Conservation (phyloP, 495 filamentous ascomycete genomes). For the Penicillium nucicola region DNA sequence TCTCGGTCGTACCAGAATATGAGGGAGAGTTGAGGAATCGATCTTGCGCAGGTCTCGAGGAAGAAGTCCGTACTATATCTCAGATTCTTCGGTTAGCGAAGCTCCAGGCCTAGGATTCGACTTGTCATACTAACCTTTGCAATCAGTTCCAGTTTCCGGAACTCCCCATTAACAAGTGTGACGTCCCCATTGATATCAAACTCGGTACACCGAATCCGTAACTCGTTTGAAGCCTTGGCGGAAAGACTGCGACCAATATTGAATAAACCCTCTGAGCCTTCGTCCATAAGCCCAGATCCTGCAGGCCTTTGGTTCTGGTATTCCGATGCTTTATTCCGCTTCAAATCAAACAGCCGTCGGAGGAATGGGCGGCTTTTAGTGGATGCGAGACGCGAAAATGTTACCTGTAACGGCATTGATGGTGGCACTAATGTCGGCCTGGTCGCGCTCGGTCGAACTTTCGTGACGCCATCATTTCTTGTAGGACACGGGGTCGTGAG, state of each 20-base stretch:
- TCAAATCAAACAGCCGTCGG: conserved; percentile 52
- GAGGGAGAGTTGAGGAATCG: conserved; percentile 94
- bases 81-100: neutral
- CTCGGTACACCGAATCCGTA: conserved; percentile 86
- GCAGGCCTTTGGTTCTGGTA: conserved; percentile 14
- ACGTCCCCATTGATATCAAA: conserved; percentile 92
- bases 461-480: conserved; percentile 10
- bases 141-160: conserved; percentile 94
- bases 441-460: conserved; percentile 10
- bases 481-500: conserved; percentile 8
- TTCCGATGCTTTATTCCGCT: conserved; percentile 29
- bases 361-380: conserved; percentile 49
- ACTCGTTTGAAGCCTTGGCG: conserved; percentile 73
- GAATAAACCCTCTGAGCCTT: conserved; percentile 37
- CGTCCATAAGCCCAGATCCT: conserved; percentile 31
- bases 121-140: conserved; percentile 68
- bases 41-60: conserved; percentile 97
- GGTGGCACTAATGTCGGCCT: neutral
- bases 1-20: conserved; percentile 90
- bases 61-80: conserved; percentile 79
- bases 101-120: neutral
- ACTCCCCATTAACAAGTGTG: conserved; percentile 91
- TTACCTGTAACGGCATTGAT: conserved; percentile 4
- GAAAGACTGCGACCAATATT: conserved; percentile 59
- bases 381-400: conserved; percentile 34